Conservation (phyloP, 352 stramenopile species). For the Globisporangium barbulae region DNA sequence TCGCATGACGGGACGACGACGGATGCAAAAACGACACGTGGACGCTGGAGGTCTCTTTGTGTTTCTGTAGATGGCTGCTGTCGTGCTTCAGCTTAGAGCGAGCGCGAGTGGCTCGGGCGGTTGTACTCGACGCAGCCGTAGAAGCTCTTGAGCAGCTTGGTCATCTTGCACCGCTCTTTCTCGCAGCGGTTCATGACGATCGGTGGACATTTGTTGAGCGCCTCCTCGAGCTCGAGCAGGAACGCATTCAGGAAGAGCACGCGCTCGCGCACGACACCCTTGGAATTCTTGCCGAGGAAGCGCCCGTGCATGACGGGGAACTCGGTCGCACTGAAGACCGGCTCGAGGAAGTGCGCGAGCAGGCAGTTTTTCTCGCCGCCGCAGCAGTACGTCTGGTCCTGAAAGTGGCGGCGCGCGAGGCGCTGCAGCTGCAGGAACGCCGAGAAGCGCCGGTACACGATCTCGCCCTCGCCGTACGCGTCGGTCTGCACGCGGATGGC, state of each 20-base stretch:
- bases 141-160: conserved; percentile 86
- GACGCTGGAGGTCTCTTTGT: conserved; percentile 1
- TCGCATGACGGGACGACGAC: not conserved
- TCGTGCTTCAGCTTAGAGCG: conserved; percentile 24
- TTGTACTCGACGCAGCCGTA: conserved; percentile 61
- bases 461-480: conserved; percentile 45
- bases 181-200: conserved; percentile 73
- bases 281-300: conserved; percentile 80
- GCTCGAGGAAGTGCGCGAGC: conserved; percentile 61
- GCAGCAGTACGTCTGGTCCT: conserved; percentile 61
- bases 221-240: conserved; percentile 67
- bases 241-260: conserved; percentile 85
- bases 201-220: conserved; percentile 72
- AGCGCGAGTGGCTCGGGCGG: conserved; percentile 37
- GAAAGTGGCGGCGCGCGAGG: conserved; percentile 62
- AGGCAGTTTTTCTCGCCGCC: conserved; percentile 63
- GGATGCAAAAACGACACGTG: conserved; percentile 10
- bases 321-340: conserved; percentile 67
- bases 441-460: conserved; percentile 85
- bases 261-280: conserved; percentile 69
- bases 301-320: conserved; percentile 71
- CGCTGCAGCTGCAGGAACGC: conserved; percentile 83
- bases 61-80: not conserved
- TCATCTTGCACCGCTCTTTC: conserved; percentile 79
- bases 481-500: conserved; percentile 74